Evolutionary conservation across 352 stramenopile genomes (phyloP).

Genomic region (Pythium folliculosum): DNA sequence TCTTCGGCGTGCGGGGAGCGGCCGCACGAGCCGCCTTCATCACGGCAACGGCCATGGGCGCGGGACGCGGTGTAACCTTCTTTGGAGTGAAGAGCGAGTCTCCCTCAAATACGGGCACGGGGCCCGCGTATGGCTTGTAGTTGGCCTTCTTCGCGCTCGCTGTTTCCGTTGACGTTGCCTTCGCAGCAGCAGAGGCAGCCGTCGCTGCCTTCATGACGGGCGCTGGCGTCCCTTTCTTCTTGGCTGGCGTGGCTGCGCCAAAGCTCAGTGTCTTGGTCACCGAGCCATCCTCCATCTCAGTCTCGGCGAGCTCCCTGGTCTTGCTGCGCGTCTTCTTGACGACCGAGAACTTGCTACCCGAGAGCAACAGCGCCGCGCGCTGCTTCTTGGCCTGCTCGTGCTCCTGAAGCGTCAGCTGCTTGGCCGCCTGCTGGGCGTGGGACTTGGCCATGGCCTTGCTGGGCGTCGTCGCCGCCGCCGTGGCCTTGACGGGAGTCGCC

Average conservation of each 20-base stretch:
- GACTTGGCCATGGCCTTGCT: conserved; percentile 27
- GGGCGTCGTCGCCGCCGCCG: conserved; percentile 9
- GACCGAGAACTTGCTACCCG: conserved; percentile 27
- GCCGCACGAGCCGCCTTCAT: conserved; percentile 28
- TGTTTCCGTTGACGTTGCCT: background rate
- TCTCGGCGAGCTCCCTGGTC: conserved; percentile 17
- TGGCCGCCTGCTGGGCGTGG: conserved; percentile 26
- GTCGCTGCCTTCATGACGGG: background rate
- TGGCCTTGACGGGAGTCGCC: conserved; percentile 16
- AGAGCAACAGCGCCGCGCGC: conserved; percentile 24
- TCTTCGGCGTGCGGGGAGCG: conserved; percentile 12
- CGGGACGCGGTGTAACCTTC: conserved; percentile 28
- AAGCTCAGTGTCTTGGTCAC: conserved; percentile 30
- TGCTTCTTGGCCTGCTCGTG: conserved; percentile 31
- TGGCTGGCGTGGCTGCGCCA: conserved; percentile 7
- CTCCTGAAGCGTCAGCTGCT: conserved; percentile 29
- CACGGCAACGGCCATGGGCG: conserved; percentile 29
- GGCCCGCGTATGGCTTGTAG: conserved; percentile 75
- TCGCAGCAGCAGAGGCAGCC: background rate
- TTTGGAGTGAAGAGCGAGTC: conserved; percentile 69
- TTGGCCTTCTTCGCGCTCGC: conserved; percentile 11
- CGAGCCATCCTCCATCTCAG: background rate
- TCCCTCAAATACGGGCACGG: conserved; percentile 54
- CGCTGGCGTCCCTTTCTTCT: conserved; percentile 3
- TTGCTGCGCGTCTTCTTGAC: conserved; percentile 38